Conservation (phyloP, 441 rosid genomes). For the Adansonia rubrostipa region DNA sequence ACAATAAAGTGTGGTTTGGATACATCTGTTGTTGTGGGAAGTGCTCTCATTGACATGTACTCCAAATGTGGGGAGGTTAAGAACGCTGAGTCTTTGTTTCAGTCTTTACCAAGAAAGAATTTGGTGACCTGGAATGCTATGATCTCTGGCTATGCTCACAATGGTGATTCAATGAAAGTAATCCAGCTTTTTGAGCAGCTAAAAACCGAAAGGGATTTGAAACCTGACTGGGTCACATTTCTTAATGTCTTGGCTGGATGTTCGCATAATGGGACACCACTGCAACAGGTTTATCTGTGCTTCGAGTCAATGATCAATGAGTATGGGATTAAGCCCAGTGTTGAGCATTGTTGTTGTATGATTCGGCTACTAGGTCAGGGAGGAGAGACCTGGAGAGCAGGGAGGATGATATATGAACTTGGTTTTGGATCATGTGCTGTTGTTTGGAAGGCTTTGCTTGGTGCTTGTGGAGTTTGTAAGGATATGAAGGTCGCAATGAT, state of each 20-base stretch:
- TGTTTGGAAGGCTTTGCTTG: conserved; percentile 64
- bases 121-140: conserved; percentile 61
- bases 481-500: conserved; percentile 48
- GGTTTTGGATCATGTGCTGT: conserved; percentile 41
- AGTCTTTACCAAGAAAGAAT: conserved; percentile 47
- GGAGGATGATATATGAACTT: conserved; percentile 40
- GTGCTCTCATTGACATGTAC: conserved; percentile 70
- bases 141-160: conserved; percentile 61
- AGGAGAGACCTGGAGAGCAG: conserved; percentile 45
- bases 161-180: conserved; percentile 47
- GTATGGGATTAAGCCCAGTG: conserved; percentile 48
- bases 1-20: conserved; percentile 50
- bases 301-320: conserved; percentile 55
- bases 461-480: conserved; percentile 48
- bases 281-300: conserved; percentile 37
- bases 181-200: conserved; percentile 44
- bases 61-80: conserved; percentile 56
- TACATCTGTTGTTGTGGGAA: conserved; percentile 54
- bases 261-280: conserved; percentile 47
- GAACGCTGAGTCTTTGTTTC: conserved; percentile 47
- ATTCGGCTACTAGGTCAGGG: conserved; percentile 52
- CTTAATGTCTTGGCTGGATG: conserved; percentile 56
- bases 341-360: conserved; percentile 60
- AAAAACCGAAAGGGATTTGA: conserved; percentile 34
- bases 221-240: conserved; percentile 57